phyloP scores from a whole-genome alignment of 495 filamentous ascomycete species.

The Diplogelasinospora grovesii region DNA sequence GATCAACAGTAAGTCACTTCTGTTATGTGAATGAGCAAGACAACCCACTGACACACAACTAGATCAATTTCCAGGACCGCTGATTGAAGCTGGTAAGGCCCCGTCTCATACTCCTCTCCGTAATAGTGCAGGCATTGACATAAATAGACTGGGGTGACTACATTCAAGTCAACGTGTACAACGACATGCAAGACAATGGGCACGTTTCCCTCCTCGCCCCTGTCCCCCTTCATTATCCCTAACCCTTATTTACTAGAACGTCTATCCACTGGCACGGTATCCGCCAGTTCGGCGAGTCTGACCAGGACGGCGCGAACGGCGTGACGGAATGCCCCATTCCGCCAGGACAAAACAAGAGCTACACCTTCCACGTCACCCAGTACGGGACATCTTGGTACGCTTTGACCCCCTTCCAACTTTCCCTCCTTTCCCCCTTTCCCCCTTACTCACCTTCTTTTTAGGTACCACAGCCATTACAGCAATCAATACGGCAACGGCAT shows the following conservation, averaged over 20 bases:
- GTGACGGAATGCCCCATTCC: slow-evolving; percentile 45
- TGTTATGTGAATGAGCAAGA: background rate
- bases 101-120: too few relatives aligned
- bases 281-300: slow-evolving; percentile 21
- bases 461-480: slow-evolving; percentile 52
- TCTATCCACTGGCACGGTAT: slow-evolving; percentile 54
- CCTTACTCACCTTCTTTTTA: background rate
- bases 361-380: slow-evolving; percentile 22
- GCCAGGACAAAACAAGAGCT: slow-evolving; percentile 29
- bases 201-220: background rate
- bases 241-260: slow-evolving; percentile 17
- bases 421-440: background rate
- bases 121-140: slow-evolving; percentile 28
- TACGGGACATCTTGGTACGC: slow-evolving; percentile 55
- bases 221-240: too few relatives aligned
- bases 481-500: slow-evolving; percentile 48
- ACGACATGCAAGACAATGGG: slow-evolving; percentile 40
- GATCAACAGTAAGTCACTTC: slow-evolving; percentile 29
- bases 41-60: background rate
- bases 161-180: slow-evolving; percentile 50
- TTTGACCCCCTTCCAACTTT: background rate
- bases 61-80: slow-evolving; percentile 22
- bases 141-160: slow-evolving; percentile 54
- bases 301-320: slow-evolving; percentile 38
- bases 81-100: slow-evolving; percentile 14